Evolutionary conservation across 2,329 filamentous ascomycete genomes (phyloP).

Genomic region (Penicillium sp.): DNA sequence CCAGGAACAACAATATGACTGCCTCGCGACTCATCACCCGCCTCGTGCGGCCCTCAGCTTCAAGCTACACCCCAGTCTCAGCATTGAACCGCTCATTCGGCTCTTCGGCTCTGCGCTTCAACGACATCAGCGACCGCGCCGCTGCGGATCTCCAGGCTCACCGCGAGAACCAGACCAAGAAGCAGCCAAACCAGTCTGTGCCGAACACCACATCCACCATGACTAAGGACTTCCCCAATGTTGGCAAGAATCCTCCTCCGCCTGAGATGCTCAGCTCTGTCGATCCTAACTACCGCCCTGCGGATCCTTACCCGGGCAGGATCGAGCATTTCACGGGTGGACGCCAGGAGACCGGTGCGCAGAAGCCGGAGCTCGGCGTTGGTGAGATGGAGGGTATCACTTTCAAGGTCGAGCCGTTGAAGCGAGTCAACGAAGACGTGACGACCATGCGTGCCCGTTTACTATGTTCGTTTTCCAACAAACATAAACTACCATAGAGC

Average conservation of each 20-base stretch:
- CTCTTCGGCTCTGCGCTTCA: slow-evolving; percentile 30
- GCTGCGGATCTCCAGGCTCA: slow-evolving; percentile 55
- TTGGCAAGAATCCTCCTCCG: slow-evolving; percentile 56
- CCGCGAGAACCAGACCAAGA: slow-evolving; percentile 56
- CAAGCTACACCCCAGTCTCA: slow-evolving; percentile 22
- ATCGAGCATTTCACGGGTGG: slow-evolving; percentile 65
- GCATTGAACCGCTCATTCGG: slow-evolving; percentile 32
- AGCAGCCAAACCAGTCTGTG: slow-evolving; percentile 59
- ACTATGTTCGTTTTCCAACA: slow-evolving; percentile 50
- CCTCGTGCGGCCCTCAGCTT: slow-evolving; percentile 42
- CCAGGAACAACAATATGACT: slow-evolving; percentile 40
- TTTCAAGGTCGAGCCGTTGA: slow-evolving; percentile 88
- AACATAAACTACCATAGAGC: not conserved
- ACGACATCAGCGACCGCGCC: slow-evolving; percentile 51
- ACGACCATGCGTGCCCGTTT: slow-evolving; percentile 86
- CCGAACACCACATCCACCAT: slow-evolving; percentile 65
- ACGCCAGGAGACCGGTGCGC: slow-evolving; percentile 53
- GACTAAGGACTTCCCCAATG: slow-evolving; percentile 60
- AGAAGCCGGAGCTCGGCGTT: slow-evolving; percentile 68
- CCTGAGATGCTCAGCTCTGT: slow-evolving; percentile 60
- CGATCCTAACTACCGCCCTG: slow-evolving; percentile 56
- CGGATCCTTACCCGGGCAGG: slow-evolving; percentile 61
- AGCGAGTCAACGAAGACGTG: slow-evolving; percentile 76
- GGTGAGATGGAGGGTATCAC: slow-evolving; percentile 83
- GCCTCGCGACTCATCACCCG: slow-evolving; percentile 46